Evolutionary conservation across 208 protist species (phyloP).

Genomic region (Angomonas deanei): DNA sequence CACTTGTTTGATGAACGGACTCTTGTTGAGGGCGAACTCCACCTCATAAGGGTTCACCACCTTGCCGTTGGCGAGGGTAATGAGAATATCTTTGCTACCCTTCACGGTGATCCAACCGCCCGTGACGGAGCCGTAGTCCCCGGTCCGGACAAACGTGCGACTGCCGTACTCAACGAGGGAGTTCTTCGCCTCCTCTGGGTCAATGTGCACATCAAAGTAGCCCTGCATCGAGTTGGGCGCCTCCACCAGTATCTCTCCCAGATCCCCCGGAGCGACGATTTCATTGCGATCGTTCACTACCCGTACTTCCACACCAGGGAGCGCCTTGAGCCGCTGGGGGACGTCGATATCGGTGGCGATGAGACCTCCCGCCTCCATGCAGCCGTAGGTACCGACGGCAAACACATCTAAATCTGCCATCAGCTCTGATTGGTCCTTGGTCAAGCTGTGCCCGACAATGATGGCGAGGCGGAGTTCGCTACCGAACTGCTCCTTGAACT

Average conservation of each 20-base stretch:
- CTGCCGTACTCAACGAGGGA: conserved; percentile 84
- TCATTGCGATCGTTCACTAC: conserved; percentile 90
- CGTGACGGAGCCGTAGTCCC: conserved; percentile 83
- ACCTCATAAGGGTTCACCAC: conserved; percentile 78
- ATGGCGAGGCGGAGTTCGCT: conserved; percentile 78
- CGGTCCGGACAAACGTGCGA: conserved; percentile 86
- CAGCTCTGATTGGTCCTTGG: conserved; percentile 81
- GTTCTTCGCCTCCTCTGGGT: conserved; percentile 82
- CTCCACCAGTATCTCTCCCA: conserved; percentile 86
- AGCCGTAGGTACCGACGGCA: conserved; percentile 85
- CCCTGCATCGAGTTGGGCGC: conserved; percentile 87
- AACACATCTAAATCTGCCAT: conserved; percentile 89
- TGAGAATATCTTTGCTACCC: conserved; percentile 80
- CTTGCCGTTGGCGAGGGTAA: conserved; percentile 76
- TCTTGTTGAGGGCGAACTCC: conserved; percentile 70
- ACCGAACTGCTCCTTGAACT: conserved; percentile 88
- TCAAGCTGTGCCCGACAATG: conserved; percentile 79
- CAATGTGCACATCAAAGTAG: conserved; percentile 88
- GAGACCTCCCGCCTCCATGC: conserved; percentile 81
- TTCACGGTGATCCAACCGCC: conserved; percentile 84
- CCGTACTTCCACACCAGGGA: conserved; percentile 86
- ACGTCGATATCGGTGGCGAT: conserved; percentile 88
- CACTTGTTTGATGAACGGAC: conserved; percentile 83
- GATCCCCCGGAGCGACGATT: conserved; percentile 80
- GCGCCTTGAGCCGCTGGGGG: conserved; percentile 78